Percentiles rank a stretch among this genome's conserved stretches.
phyloP scores from a whole-genome alignment of 352 stramenopile species.

The Phytophthora melonis region DNA sequence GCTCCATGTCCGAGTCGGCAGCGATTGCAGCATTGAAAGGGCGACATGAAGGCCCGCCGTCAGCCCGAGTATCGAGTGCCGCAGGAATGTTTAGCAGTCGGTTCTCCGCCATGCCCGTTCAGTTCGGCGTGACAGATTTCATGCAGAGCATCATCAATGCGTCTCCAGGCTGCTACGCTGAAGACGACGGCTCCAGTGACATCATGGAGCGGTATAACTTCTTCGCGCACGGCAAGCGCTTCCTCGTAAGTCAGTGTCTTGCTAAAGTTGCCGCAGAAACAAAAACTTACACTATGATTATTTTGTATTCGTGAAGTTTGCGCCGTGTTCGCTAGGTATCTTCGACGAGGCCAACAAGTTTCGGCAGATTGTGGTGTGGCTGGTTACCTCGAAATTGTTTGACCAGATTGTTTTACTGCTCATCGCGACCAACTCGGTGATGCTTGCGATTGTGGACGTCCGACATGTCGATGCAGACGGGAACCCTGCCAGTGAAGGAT shows the following conservation, averaged over 20 bases:
- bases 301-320: constrained; percentile 38
- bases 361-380: constrained; percentile 54
- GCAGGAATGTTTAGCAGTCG: constrained; percentile 9
- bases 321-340: constrained; percentile 57
- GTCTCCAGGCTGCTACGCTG: constrained; percentile 44
- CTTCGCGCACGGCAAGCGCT: constrained; percentile 61
- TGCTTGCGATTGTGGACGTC: constrained; percentile 79
- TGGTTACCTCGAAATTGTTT: constrained; percentile 67
- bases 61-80: constrained; percentile 15
- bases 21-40: constrained; percentile 8
- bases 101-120: constrained; percentile 2
- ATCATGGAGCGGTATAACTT: constrained; percentile 67
- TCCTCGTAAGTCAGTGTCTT: constrained; percentile 37
- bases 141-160: constrained; percentile 60
- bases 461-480: constrained; percentile 48
- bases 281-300: not conserved
- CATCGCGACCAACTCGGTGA: constrained; percentile 84
- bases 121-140: constrained; percentile 31
- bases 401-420: constrained; percentile 77
- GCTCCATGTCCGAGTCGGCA: constrained; percentile 4
- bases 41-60: constrained; percentile 12
- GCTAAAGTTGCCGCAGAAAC: not conserved
- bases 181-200: constrained; percentile 51
- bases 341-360: constrained; percentile 60
- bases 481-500: constrained; percentile 44